These are phyloP conservation scores for Hordeum pubiflorum DNA, from an alignment of 202 grass and related monocot species.

Conservation along the genomic window DNA sequence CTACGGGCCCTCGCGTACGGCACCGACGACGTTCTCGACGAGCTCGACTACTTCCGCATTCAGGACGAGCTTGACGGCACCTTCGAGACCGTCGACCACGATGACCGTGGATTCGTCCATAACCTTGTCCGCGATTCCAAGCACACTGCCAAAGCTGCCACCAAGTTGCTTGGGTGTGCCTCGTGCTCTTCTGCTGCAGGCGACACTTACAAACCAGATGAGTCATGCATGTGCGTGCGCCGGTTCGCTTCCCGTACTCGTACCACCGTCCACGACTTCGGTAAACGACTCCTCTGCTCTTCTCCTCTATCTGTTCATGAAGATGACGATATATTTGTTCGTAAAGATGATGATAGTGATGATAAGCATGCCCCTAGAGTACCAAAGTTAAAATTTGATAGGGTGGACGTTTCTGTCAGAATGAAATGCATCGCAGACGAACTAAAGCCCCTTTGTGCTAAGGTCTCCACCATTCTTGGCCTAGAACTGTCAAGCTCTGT, in stretches of 20 bases:
- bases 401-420: neutral
- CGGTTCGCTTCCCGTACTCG: neutral
- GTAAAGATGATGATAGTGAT: neutral
- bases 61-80: constrained; percentile 20
- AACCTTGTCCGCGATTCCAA: neutral
- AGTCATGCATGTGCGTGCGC: neutral
- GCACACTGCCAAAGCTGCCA: too few relatives aligned
- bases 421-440: neutral
- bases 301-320: neutral
- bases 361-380: neutral
- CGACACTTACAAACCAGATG: too few relatives aligned
- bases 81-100: neutral
- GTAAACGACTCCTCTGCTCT: neutral
- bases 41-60: constrained; percentile 36
- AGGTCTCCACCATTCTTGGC: constrained; percentile 1
- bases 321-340: too few relatives aligned
- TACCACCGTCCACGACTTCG: neutral
- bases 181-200: too few relatives aligned
- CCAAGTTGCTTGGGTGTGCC: too few relatives aligned
- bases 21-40: constrained; percentile 33
- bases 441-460: neutral
- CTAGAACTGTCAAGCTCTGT: neutral
- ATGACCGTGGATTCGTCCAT: neutral
- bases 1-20: neutral
- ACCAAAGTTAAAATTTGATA: constrained; percentile 19